Conservation (phyloP, 169 alveolate genomes). For the Plasmodium fragile region DNA sequence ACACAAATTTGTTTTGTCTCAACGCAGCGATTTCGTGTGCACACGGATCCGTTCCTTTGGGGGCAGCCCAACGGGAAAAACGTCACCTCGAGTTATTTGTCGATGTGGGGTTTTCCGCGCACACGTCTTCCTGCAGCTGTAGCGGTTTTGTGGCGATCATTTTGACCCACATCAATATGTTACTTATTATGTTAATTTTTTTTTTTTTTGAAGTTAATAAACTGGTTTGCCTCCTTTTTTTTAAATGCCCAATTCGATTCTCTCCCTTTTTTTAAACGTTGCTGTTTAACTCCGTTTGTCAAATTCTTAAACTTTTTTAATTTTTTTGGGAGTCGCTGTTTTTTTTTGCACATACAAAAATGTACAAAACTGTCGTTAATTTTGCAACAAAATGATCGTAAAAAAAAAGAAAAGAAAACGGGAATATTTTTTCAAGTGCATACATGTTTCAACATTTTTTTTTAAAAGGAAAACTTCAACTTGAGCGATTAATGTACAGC, state of each 20-base stretch:
- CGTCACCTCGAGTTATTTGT: neutral
- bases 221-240: neutral
- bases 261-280: neutral
- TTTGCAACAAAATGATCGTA: neutral
- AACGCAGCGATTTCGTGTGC: neutral
- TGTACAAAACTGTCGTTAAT: neutral
- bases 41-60: neutral
- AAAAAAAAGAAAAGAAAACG: neutral
- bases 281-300: neutral
- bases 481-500: neutral
- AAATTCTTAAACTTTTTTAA: neutral
- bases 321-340: conserved; percentile 5
- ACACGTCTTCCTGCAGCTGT: neutral
- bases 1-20: neutral
- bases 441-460: neutral
- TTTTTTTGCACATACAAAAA: neutral
- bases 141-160: neutral
- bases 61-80: neutral
- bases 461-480: neutral
- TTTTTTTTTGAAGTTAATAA: neutral
- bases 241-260: neutral
- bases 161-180: neutral
- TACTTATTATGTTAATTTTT: neutral
- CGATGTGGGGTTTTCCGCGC: neutral
- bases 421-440: neutral